Evolutionary conservation across 2,329 filamentous ascomycete genomes (phyloP).

Genomic region (Penicillium sp.): DNA sequence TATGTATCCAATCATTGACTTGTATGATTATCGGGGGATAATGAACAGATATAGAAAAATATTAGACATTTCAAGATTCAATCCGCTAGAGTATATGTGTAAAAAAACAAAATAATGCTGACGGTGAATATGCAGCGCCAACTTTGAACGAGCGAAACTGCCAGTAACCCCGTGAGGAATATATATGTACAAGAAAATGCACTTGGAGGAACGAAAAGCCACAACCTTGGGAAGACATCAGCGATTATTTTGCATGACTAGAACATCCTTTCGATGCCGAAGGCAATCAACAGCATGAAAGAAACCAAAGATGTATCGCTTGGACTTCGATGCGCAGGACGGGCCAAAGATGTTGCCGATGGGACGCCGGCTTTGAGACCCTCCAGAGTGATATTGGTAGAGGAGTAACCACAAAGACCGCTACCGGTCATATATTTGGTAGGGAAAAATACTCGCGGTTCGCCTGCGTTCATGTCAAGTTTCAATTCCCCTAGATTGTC

Average conservation of each 20-base stretch:
- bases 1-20: not conserved
- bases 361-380: constrained; percentile 5
- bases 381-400: constrained; percentile 9
- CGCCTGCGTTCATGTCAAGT: constrained; percentile 35
- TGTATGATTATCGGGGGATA: too few relatives aligned
- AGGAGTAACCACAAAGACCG: constrained; percentile 33
- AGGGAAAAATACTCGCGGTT: constrained; percentile 38
- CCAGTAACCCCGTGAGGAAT: too few relatives aligned
- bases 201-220: not conserved
- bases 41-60: too few relatives aligned
- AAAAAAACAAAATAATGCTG: too few relatives aligned
- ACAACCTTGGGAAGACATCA: not conserved
- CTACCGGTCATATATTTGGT: constrained; percentile 33
- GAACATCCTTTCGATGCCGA: not conserved
- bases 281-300: not conserved
- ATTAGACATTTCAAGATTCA: too few relatives aligned
- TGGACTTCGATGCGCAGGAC: not conserved
- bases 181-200: too few relatives aligned
- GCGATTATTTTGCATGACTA: not conserved
- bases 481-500: constrained; percentile 28
- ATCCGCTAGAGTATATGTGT: too few relatives aligned
- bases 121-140: too few relatives aligned
- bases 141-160: too few relatives aligned
- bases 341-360: not conserved
- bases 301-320: not conserved